These are phyloP conservation scores for Pleurozium schreberi DNA, from an alignment of 225 moss, liverwort and hornwort species.

Conservation along the genomic window DNA sequence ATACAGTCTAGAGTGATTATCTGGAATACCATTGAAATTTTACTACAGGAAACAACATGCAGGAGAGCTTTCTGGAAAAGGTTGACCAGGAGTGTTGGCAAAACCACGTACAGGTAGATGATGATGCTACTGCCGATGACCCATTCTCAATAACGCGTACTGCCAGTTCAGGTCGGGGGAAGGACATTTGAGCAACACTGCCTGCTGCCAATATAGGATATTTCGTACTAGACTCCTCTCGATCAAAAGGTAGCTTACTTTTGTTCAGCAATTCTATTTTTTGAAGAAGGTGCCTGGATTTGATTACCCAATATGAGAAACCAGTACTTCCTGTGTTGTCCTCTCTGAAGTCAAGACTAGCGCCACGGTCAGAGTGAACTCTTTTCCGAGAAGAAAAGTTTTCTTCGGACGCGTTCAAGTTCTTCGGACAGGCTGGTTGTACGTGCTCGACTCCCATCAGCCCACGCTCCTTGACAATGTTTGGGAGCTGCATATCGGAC, in stretches of 20 bases:
- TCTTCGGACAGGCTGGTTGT: conserved; percentile 2
- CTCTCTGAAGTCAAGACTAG: not conserved
- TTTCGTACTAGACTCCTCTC: not conserved
- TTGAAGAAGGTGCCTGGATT: conserved; percentile 20
- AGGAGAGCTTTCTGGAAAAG: not conserved
- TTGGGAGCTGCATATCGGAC: conserved; percentile 14
- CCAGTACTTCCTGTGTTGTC: not conserved
- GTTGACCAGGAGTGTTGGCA: not conserved
- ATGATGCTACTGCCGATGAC: conserved; percentile 1
- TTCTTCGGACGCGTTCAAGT: not conserved
- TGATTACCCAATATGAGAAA: conserved; percentile 14
- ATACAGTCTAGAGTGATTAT: not conserved
- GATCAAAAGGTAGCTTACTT: not conserved
- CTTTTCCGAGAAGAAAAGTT: conserved; percentile 1
- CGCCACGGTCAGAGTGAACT: not conserved
- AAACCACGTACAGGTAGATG: conserved; percentile 15
- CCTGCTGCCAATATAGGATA: not conserved
- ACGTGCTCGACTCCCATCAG: conserved; percentile 14
- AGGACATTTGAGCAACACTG: not conserved
- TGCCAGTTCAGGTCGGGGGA: not conserved
- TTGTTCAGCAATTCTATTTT: conserved; percentile 31
- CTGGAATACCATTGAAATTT: too few species aligned
- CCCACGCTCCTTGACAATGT: conserved; percentile 41
- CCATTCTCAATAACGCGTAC: not conserved
- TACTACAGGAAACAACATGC: not conserved